Percentiles rank a stretch among this genome's conserved stretches.
Conservation (phyloP, 495 filamentous ascomycete genomes). For the Pseudoneurospora amorphoporcata region DNA sequence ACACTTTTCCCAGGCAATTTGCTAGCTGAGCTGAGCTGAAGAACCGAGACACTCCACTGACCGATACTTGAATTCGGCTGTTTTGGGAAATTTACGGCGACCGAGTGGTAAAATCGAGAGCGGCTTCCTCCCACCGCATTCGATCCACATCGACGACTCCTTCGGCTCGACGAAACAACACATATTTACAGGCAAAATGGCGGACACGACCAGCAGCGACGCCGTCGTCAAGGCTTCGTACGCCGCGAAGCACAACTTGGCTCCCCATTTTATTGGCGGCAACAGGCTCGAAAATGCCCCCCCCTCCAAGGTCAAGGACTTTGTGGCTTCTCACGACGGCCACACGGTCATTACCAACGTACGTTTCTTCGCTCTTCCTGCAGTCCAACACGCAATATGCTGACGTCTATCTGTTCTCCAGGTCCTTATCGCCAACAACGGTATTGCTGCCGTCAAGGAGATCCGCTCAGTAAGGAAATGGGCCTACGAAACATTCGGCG, state of each 20-base stretch:
- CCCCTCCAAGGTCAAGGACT: conserved; percentile 82
- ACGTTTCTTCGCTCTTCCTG: conserved; percentile 22
- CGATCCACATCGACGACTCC: background rate
- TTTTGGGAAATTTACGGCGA: background rate
- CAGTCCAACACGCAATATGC: background rate
- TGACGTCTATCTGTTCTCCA: conserved; percentile 23
- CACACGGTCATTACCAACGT: conserved; percentile 98
- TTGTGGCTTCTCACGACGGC: conserved; percentile 77
- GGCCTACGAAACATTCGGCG: conserved; percentile 98
- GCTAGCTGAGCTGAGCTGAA: background rate
- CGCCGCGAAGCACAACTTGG: conserved; percentile 67
- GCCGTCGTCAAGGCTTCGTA: conserved; percentile 41
- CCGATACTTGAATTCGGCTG: background rate
- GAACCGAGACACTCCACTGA: background rate
- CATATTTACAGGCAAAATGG: conserved; percentile 22
- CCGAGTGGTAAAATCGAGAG: background rate
- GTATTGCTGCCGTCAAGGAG: conserved; percentile 98
- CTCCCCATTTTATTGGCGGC: conserved; percentile 91
- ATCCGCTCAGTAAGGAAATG: conserved; percentile 98
- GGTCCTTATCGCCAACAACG: conserved; percentile 99
- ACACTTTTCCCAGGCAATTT: background rate
- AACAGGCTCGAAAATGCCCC: conserved; percentile 72
- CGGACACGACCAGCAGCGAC: conserved; percentile 42
- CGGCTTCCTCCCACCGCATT: conserved; percentile 1
- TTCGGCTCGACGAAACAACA: background rate